Percentiles rank a stretch among this genome's conserved stretches.
Conservation (phyloP, 257 asterid species). For the Cruciata laevipes region DNA sequence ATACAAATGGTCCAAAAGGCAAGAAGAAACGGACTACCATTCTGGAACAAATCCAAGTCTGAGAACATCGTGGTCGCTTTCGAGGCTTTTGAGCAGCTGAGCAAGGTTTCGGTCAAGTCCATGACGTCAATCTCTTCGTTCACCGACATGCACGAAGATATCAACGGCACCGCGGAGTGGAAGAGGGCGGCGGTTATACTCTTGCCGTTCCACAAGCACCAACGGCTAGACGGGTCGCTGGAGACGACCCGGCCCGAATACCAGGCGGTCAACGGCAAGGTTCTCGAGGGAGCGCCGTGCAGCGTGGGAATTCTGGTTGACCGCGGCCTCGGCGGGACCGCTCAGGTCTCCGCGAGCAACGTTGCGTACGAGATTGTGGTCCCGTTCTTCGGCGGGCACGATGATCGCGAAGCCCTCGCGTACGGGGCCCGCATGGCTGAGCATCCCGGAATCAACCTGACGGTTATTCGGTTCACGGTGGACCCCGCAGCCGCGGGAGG, state of each 20-base stretch:
- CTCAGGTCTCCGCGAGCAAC: conserved; percentile 46
- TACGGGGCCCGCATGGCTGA: conserved; percentile 49
- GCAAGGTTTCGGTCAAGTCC: conserved; percentile 39
- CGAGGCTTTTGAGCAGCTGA: conserved; percentile 41
- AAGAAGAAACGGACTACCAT: conserved; percentile 36
- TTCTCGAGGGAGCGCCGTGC: conserved; percentile 41
- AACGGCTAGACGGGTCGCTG: conserved; percentile 38
- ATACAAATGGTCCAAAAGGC: conserved; percentile 56
- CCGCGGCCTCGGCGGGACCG: conserved; percentile 51
- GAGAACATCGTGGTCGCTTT: conserved; percentile 48
- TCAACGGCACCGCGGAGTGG: conserved; percentile 31
- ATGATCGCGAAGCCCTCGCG: conserved; percentile 51
- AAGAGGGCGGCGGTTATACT: conserved; percentile 40
- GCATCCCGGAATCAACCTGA: conserved; percentile 45
- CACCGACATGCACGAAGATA: conserved; percentile 49
- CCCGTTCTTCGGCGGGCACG: conserved; percentile 46
- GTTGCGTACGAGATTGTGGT: conserved; percentile 32
- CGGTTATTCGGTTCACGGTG: conserved; percentile 25
- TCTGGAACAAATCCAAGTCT: conserved; percentile 30
- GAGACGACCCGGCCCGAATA: conserved; percentile 43
- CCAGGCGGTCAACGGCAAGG: conserved; percentile 33
- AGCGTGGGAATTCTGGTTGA: conserved; percentile 50
- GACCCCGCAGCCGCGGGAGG: conserved; percentile 22
- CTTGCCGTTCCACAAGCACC: conserved; percentile 48
- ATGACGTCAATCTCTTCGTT: conserved; percentile 45